Evolutionary conservation across 805 yeast genomes (phyloP).

Genomic region (Wickerhamiella allomyrinae): DNA sequence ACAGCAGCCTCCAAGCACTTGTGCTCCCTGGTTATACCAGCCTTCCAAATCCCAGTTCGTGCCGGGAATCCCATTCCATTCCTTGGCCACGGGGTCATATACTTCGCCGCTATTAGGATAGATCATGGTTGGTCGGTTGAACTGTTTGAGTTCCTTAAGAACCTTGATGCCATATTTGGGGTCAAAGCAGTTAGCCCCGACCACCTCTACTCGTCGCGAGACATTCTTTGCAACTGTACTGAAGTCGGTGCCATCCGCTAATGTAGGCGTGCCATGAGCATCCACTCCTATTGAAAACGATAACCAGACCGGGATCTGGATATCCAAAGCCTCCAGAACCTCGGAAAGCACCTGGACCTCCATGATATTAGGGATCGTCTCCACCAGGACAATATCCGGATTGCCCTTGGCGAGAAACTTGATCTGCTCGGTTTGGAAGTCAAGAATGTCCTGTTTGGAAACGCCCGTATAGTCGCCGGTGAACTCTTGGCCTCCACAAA

Average conservation of each 20-base stretch:
- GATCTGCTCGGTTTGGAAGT: constrained; percentile 39
- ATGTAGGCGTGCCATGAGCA: constrained; percentile 10
- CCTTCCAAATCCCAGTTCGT: constrained; percentile 18
- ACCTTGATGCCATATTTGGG: constrained; percentile 30
- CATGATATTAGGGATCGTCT: constrained; percentile 50
- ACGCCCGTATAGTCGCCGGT: constrained; percentile 47
- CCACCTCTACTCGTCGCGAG: constrained; percentile 20
- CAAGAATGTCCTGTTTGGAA: constrained; percentile 27
- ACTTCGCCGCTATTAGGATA: constrained; percentile 70
- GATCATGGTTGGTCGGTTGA: constrained; percentile 31
- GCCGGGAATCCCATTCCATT: constrained; percentile 25
- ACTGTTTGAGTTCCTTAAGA: constrained; percentile 24
- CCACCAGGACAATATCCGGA: constrained; percentile 46
- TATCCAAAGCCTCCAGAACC: constrained; percentile 24
- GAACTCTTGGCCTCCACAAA: constrained; percentile 59
- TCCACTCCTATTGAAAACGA: constrained; percentile 32
- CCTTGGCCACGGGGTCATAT: constrained; percentile 36
- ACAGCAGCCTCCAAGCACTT: constrained; percentile 65
- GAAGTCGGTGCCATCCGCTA: constrained; percentile 41
- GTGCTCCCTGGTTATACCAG: constrained; percentile 32
- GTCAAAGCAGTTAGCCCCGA: constrained; percentile 61
- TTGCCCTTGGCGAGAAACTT: constrained; percentile 26
- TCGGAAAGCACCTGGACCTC: constrained; percentile 41
- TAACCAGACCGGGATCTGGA: constrained; percentile 30
- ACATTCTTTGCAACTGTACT: constrained; percentile 27